Conservation (phyloP, 2,329 filamentous ascomycete genomes). For the Claviceps sp. region DNA sequence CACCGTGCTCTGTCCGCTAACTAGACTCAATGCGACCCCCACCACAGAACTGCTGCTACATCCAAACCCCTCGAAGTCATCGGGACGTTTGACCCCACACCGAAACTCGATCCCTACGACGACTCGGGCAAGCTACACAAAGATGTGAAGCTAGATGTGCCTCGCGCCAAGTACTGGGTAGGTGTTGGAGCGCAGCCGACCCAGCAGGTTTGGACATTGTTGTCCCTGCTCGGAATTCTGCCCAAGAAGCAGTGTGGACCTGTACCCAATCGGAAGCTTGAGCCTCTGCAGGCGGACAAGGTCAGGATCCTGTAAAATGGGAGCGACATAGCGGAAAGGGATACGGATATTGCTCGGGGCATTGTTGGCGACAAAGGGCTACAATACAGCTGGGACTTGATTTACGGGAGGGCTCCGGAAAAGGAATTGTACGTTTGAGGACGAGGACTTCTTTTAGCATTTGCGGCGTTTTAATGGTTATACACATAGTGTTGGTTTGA, state of each 20-base stretch:
- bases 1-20: neutral
- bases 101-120: slow-evolving; percentile 47
- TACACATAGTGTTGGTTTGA: neutral
- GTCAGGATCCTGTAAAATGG: slow-evolving; percentile 16
- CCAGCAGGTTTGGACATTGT: slow-evolving; percentile 73
- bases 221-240: slow-evolving; percentile 56
- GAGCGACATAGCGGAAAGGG: neutral
- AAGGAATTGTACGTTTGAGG: neutral
- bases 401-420: neutral
- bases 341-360: neutral
- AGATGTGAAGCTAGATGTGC: slow-evolving; percentile 75
- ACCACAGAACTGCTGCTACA: slow-evolving; percentile 63
- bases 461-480: neutral
- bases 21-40: neutral
- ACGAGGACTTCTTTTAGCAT: neutral
- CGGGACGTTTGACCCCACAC: slow-evolving; percentile 59
- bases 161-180: slow-evolving; percentile 85
- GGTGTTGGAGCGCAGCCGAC: slow-evolving; percentile 93
- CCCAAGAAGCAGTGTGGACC: slow-evolving; percentile 25
- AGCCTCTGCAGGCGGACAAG: slow-evolving; percentile 13
- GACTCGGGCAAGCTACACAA: slow-evolving; percentile 63
- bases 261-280: slow-evolving; percentile 13
- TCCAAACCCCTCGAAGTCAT: slow-evolving; percentile 88
- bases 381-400: neutral
- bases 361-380: neutral